These are phyloP conservation scores for Pseudocercospora musae DNA, from an alignment of 2,329 filamentous ascomycete species.

Conservation along the genomic window DNA sequence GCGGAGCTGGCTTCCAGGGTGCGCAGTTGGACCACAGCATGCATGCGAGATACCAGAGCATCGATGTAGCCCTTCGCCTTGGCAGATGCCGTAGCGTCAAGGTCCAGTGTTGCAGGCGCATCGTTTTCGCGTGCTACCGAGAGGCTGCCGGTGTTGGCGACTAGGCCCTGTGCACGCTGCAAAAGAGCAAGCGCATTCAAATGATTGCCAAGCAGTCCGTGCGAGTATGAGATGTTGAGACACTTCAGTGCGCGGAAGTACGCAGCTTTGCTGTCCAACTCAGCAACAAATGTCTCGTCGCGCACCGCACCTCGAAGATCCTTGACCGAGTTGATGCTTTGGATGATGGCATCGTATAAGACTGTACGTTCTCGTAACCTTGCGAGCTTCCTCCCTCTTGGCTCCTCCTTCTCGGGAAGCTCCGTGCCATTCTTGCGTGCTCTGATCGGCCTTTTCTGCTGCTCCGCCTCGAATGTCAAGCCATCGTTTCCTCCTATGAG, in stretches of 20 bases:
- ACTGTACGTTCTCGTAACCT: conserved; percentile 82
- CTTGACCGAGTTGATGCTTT: conserved; percentile 85
- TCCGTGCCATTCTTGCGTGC: conserved; percentile 50
- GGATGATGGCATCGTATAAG: conserved; percentile 84
- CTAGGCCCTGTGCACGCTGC: conserved; percentile 65
- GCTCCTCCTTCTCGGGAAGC: conserved; percentile 56
- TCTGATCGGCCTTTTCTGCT: conserved; percentile 54
- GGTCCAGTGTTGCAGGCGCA: conserved; percentile 63
- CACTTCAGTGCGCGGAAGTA: conserved; percentile 92
- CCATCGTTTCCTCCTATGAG: conserved; percentile 82
- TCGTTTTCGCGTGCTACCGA: conserved; percentile 28
- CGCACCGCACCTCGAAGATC: conserved; percentile 87
- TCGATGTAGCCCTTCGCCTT: conserved; percentile 62
- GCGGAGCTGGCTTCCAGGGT: conserved; percentile 55
- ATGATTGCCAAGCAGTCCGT: conserved; percentile 68
- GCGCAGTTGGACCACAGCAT: conserved; percentile 80
- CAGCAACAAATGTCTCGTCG: conserved; percentile 70
- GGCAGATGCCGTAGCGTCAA: conserved; percentile 58
- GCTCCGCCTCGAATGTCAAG: conserved; percentile 53
- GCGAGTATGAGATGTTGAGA: conserved; percentile 79
- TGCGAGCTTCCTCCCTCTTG: conserved; percentile 70
- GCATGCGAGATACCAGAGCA: conserved; percentile 73
- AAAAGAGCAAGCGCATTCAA: conserved; percentile 83
- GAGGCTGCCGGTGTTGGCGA: conserved; percentile 35
- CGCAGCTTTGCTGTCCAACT: conserved; percentile 71